phyloP scores from a whole-genome alignment of 495 filamentous ascomycete genomes.

The Lophium mytilinum region DNA sequence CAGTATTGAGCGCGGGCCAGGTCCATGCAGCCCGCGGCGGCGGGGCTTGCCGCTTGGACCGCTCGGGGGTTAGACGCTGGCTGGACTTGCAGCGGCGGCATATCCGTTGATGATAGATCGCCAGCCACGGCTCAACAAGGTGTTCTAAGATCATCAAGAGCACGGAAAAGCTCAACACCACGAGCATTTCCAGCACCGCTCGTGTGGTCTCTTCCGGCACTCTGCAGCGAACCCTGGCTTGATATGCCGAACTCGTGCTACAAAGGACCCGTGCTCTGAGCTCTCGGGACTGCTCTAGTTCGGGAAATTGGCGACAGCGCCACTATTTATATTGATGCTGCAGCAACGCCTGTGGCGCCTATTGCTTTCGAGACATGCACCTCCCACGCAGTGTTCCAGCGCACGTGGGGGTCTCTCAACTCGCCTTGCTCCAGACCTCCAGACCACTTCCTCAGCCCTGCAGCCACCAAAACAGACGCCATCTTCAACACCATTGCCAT shows the following conservation, averaged over 20 bases:
- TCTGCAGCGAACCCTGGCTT: background rate
- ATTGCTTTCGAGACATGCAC: background rate
- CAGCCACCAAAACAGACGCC: background rate
- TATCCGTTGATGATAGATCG: conserved; percentile 13
- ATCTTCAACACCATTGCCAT: background rate
- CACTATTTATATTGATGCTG: conserved; percentile 8
- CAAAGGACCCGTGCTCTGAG: too few relatives aligned
- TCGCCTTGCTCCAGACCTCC: background rate
- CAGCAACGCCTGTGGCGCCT: conserved; percentile 11
- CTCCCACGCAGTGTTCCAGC: conserved; percentile 8
- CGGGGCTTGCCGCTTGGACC: conserved; percentile 11
- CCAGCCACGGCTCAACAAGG: conserved; percentile 11
- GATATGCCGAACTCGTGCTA: too few relatives aligned
- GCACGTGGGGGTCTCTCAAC: conserved; percentile 15
- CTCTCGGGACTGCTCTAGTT: background rate
- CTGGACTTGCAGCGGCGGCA: conserved; percentile 6
- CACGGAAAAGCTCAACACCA: too few relatives aligned
- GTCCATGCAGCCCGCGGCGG: background rate
- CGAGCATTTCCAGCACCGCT: too few relatives aligned
- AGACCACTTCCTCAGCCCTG: background rate
- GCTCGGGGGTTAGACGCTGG: conserved; percentile 3
- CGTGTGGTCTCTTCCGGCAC: too few relatives aligned
- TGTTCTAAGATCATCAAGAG: too few relatives aligned
- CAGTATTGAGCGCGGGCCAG: too few relatives aligned
- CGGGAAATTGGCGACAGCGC: conserved; percentile 2